A percentile compares a stretch with the other conserved stretches of the same genome.
phyloP scores from a whole-genome alignment of 495 filamentous ascomycete species.

The Penicillium robsamsonii region DNA sequence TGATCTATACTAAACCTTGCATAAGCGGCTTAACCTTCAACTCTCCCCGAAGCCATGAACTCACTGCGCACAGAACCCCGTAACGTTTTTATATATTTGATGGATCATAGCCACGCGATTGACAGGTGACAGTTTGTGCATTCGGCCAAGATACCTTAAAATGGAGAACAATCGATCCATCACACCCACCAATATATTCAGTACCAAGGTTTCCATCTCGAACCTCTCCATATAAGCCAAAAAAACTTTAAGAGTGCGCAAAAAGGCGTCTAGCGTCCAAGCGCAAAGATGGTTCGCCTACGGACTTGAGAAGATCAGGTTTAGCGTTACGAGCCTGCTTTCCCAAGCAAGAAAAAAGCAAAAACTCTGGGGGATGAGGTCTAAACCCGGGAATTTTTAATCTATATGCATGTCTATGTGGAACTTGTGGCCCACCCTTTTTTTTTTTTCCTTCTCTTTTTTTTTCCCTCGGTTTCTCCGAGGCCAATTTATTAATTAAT shows the following conservation, averaged over 20 bases:
- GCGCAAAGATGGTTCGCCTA: neutral
- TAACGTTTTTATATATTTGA: neutral
- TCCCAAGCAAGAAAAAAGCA: neutral
- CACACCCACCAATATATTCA: neutral
- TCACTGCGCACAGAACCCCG: neutral
- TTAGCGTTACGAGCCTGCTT: neutral
- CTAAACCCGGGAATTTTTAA: neutral
- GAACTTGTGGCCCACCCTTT: neutral
- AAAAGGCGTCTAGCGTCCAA: neutral
- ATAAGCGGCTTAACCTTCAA: neutral
- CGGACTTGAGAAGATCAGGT: neutral
- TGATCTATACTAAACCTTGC: neutral
- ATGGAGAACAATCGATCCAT: neutral
- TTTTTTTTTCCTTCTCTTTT: neutral
- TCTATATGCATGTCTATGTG: neutral
- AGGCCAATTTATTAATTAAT: neutral
- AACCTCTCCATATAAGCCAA: constrained; percentile 1
- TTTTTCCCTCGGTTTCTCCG: neutral
- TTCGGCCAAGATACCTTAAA: neutral
- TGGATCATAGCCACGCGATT: constrained; percentile 16
- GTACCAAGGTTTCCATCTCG: neutral
- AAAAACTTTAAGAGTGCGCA: neutral
- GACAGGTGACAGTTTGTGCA: constrained; percentile 11
- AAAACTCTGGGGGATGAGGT: neutral
- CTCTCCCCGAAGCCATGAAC: neutral